phyloP scores from a whole-genome alignment of 805 yeast species.

The Dipodascopsis tothii region DNA sequence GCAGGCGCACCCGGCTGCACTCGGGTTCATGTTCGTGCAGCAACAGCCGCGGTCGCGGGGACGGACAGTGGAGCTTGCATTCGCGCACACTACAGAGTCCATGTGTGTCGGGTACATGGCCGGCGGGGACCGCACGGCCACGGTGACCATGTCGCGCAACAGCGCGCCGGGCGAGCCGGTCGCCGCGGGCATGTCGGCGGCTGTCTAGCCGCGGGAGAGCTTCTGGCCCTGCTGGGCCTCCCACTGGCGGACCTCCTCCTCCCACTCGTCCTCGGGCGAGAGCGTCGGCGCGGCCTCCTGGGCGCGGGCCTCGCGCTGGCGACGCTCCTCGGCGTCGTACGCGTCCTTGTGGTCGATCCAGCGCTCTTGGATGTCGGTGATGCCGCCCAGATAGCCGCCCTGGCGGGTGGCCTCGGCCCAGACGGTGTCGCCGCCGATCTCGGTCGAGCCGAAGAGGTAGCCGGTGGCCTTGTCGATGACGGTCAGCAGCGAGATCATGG shows the following conservation, averaged over 20 bases:
- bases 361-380: slow-evolving; percentile 80
- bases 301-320: slow-evolving; percentile 38
- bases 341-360: slow-evolving; percentile 82
- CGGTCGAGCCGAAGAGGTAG: slow-evolving; percentile 84
- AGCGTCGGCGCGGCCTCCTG: slow-evolving; percentile 39
- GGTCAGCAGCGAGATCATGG: slow-evolving; percentile 77
- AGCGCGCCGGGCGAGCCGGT: slow-evolving; percentile 1
- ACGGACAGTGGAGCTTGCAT: slow-evolving; percentile 1
- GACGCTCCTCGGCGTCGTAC: slow-evolving; percentile 60
- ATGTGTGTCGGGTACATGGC: slow-evolving; percentile 11
- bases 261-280: slow-evolving; percentile 67
- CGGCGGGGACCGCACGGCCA: background rate
- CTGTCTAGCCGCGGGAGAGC: slow-evolving; percentile 7
- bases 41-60: background rate
- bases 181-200: too few relatives aligned
- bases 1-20: slow-evolving; percentile 9
- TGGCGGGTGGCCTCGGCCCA: slow-evolving; percentile 96
- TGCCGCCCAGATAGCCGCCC: slow-evolving; percentile 46
- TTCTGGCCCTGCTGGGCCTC: slow-evolving; percentile 34
- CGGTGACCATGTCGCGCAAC: slow-evolving; percentile 7
- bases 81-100: slow-evolving; percentile 17
- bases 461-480: slow-evolving; percentile 88
- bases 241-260: slow-evolving; percentile 53
- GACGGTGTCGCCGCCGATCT: slow-evolving; percentile 90
- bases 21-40: slow-evolving; percentile 11